A percentile compares a stretch with the other conserved stretches of the same genome.
phyloP scores from a whole-genome alignment of 495 filamentous ascomycete species.

The Sphaerosporella brunnea region DNA sequence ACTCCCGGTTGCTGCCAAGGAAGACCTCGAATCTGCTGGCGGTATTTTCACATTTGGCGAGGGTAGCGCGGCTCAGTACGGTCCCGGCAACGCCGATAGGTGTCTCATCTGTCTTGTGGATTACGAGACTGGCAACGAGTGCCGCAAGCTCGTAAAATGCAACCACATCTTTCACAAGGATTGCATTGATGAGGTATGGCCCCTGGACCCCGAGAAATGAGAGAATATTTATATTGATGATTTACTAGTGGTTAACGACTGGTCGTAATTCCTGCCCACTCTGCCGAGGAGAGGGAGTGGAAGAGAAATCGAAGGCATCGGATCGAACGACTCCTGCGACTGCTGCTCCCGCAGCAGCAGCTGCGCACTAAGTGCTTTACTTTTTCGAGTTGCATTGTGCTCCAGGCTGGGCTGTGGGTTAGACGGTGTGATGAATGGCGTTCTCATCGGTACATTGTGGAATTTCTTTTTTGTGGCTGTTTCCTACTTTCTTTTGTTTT shows the following conservation, averaged over 20 bases:
- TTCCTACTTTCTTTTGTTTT: too few species aligned
- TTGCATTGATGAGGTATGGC: constrained; percentile 57
- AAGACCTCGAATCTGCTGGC: constrained; percentile 47
- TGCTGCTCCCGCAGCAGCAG: too few species aligned
- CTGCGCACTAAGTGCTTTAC: too few species aligned
- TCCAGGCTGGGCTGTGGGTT: too few species aligned
- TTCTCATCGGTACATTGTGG: too few species aligned
- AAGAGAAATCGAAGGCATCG: constrained; percentile 31
- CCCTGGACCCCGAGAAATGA: not conserved
- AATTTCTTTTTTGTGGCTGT: too few species aligned
- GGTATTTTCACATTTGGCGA: constrained; percentile 40
- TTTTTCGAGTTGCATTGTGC: too few species aligned
- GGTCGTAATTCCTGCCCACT: constrained; percentile 64
- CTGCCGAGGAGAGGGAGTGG: constrained; percentile 55
- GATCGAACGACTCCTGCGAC: too few species aligned
- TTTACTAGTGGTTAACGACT: constrained; percentile 53
- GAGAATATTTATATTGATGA: constrained; percentile 1
- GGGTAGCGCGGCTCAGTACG: constrained; percentile 31
- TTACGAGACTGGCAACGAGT: constrained; percentile 47
- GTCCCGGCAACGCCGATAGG: constrained; percentile 40
- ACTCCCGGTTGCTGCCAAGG: constrained; percentile 50
- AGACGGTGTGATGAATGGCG: too few species aligned
- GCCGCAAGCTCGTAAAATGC: constrained; percentile 47
- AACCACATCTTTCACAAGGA: constrained; percentile 54
- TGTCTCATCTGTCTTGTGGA: constrained; percentile 58